Conservation (phyloP, 2,329 filamentous ascomycete genomes). For the Aspergillus versicolor region DNA sequence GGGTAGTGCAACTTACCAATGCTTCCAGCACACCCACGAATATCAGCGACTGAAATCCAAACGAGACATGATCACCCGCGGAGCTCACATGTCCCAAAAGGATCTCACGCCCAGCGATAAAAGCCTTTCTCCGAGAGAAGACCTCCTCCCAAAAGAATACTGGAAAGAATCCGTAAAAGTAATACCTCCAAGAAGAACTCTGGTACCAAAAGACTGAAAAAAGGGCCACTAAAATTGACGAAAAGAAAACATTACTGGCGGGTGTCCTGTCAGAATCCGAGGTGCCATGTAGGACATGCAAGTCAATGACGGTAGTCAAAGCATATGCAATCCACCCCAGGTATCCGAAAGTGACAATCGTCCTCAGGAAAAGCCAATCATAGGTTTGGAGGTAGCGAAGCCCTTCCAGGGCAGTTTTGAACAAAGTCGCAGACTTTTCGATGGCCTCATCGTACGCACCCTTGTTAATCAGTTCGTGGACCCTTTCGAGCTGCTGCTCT, state of each 20-base stretch:
- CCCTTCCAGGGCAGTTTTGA: constrained; percentile 75
- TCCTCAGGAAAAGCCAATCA: constrained; percentile 93
- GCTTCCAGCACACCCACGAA: constrained; percentile 78
- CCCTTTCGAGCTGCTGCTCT: constrained; percentile 65
- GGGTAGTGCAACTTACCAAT: constrained; percentile 55
- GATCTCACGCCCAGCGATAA: constrained; percentile 64
- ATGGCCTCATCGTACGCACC: constrained; percentile 76
- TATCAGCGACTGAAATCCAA: constrained; percentile 62
- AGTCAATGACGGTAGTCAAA: constrained; percentile 80
- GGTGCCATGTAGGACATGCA: constrained; percentile 76
- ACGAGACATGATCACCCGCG: constrained; percentile 54
- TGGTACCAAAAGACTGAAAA: constrained; percentile 80
- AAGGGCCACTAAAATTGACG: constrained; percentile 70
- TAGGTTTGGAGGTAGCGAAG: constrained; percentile 95
- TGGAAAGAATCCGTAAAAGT: constrained; percentile 87
- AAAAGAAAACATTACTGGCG: constrained; percentile 65
- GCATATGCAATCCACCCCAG: constrained; percentile 95
- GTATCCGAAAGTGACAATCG: constrained; percentile 85
- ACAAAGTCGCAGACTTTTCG: constrained; percentile 70
- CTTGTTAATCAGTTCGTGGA: constrained; percentile 65
- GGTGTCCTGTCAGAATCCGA: constrained; percentile 63
- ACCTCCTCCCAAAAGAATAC: constrained; percentile 97
- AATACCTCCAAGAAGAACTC: constrained; percentile 79
- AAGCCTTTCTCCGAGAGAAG: constrained; percentile 70
- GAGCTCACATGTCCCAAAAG: constrained; percentile 70